These are phyloP conservation scores for Leucaena leucocephala DNA, from an alignment of 306 rosid species.

Conservation along the genomic window DNA sequence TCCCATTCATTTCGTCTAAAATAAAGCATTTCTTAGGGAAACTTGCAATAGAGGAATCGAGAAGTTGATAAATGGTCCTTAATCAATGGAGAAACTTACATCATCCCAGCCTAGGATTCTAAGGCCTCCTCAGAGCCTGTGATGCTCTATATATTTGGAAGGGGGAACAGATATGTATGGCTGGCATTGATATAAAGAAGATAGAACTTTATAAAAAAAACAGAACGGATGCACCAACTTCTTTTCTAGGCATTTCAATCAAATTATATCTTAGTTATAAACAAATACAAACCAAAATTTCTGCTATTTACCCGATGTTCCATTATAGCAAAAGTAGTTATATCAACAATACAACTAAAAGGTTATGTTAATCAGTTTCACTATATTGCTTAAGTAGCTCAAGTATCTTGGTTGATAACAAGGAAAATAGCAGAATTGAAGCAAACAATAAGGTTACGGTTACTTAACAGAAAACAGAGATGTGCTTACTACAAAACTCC, in stretches of 20 bases:
- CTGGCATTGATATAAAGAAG: neutral
- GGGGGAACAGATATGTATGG: too few species aligned
- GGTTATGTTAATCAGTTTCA: neutral
- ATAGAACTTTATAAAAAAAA: too few species aligned
- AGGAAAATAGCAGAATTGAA: neutral
- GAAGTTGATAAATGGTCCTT: neutral
- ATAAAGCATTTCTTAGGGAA: constrained; percentile 21
- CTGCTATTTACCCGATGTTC: too few species aligned
- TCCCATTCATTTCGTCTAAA: constrained; percentile 7
- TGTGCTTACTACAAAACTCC: neutral
- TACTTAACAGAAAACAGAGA: neutral
- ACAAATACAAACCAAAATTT: neutral
- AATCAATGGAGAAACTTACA: neutral
- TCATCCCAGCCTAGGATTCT: neutral
- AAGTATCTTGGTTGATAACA: constrained; percentile 2
- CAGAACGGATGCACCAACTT: neutral
- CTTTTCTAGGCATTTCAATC: neutral
- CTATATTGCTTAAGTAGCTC: neutral
- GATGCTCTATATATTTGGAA: neutral
- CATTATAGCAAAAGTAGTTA: too few species aligned
- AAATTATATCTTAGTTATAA: too few species aligned
- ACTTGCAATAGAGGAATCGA: neutral
- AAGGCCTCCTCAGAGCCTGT: neutral
- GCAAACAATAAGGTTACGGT: neutral
- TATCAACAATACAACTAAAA: neutral